Evolutionary conservation across 495 filamentous ascomycete genomes (phyloP).

Genomic region (Tuber borchii): DNA sequence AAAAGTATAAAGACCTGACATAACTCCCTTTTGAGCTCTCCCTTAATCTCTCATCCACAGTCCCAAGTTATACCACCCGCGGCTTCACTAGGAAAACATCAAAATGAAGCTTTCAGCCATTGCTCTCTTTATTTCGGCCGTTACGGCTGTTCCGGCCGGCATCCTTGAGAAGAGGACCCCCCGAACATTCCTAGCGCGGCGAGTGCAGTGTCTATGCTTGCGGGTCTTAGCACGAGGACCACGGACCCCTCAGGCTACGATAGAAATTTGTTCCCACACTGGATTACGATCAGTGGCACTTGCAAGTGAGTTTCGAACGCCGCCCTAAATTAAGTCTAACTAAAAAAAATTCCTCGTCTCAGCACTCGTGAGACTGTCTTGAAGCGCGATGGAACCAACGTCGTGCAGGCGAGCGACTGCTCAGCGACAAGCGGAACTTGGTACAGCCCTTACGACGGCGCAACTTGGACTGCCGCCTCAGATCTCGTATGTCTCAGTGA

Average conservation of each 20-base stretch:
- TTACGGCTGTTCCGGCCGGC: constrained; percentile 32
- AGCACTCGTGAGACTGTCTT: constrained; percentile 57
- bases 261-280: constrained; percentile 61
- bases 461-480: constrained; percentile 56
- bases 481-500: constrained; percentile 47
- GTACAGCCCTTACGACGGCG: constrained; percentile 63
- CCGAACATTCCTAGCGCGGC: constrained; percentile 56
- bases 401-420: constrained; percentile 51
- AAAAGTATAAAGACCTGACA: not conserved
- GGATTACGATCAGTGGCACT: constrained; percentile 56
- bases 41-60: not conserved
- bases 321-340: not conserved
- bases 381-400: constrained; percentile 58
- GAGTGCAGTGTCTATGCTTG: constrained; percentile 52
- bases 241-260: constrained; percentile 53
- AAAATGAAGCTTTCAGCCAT: constrained; percentile 33
- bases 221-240: constrained; percentile 51
- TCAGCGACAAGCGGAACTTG: constrained; percentile 55
- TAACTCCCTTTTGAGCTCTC: too few species aligned
- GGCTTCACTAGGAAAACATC: not conserved
- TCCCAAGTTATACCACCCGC: not conserved
- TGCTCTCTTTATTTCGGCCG: constrained; percentile 32
- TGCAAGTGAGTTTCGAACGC: constrained; percentile 47
- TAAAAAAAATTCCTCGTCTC: not conserved
- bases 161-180: constrained; percentile 42